Evolutionary conservation across 2,329 filamentous ascomycete genomes (phyloP), one percentile per base, ranked within the genome.

Genomic region (Pezizomycotina sp.): DNA sequence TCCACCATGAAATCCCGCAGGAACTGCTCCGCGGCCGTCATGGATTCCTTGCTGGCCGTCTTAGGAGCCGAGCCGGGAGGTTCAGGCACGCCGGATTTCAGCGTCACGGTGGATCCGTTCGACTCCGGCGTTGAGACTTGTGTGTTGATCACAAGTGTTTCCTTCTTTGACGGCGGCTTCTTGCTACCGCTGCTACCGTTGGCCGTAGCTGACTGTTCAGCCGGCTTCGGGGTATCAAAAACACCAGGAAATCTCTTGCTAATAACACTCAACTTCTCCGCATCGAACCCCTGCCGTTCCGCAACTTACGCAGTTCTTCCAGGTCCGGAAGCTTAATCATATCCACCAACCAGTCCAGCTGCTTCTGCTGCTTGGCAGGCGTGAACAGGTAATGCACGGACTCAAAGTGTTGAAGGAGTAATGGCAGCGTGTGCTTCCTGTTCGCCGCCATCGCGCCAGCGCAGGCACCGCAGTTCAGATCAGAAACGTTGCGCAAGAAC

Each of bases 301-400:
- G 56, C 15, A 73, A 54, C 15, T 60, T 59, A 14, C 55, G 56
- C 26, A 73, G 60, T 35, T 62, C 55, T 13, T 60, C 56, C 19
- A 59, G 55, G 44, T 67, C 63, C 1, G 71, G 71, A 27, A 74
- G 56, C 45, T 68, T 62, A 34, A 76, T 63, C 68, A 75, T 72
- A 39, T 72, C 63, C 38, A 60, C 60, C 41, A 64, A 66, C 71
- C 71, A 75, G 48, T 74, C 64, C 19, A 59, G 43, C 10, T 49
- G 49, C 7, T 52, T 48, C 14, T 44, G 36, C 32, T 51, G 33
- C 26, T 52, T 49, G 32, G 49, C 38, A 36, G 47, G 45, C 26
- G 58, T 55, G 29, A 56, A 35, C 34, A 31, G 43, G 36, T 41
- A 50, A 42, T 45, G 52, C 29, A 38, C 46, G n/a, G 31, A 48